A percentile compares a stretch with the other conserved stretches of the same genome.
These are phyloP conservation scores for Lipomyces kockii DNA, from an alignment of 805 yeast genomes.

Conservation along the genomic window DNA sequence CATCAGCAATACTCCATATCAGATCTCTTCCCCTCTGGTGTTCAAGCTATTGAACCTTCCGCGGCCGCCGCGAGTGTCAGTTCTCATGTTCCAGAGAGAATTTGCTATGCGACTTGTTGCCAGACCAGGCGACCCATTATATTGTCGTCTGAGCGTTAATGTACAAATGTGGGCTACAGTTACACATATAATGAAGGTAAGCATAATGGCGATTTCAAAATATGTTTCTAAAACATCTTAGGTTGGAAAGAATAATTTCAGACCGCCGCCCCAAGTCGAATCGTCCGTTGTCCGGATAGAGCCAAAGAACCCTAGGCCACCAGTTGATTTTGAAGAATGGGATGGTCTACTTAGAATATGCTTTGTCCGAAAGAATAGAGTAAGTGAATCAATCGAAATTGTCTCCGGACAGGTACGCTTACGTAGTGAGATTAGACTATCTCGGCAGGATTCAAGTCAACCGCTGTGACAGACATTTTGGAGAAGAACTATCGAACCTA, in stretches of 20 bases:
- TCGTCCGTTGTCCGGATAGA: conserved; percentile 94
- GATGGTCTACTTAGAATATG: conserved; percentile 91
- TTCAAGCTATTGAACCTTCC: conserved; percentile 90
- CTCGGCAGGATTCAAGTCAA: conserved; percentile 87
- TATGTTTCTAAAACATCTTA: background rate
- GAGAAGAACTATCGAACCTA: conserved; percentile 87
- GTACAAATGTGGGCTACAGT: conserved; percentile 99
- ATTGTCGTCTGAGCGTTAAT: conserved; percentile 92
- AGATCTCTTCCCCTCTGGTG: conserved; percentile 94
- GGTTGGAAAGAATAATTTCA: conserved; percentile 92
- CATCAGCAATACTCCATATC: conserved; percentile 96
- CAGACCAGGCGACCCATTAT: conserved; percentile 92
- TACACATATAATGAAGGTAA: conserved; percentile 87
- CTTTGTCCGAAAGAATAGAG: conserved; percentile 87
- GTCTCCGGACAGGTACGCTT: background rate
- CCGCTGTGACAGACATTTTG: conserved; percentile 75
- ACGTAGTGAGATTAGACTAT: conserved; percentile 54
- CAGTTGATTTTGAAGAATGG: conserved; percentile 93
- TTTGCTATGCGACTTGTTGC: conserved; percentile 93
- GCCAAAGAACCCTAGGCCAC: conserved; percentile 91
- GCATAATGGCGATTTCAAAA: background rate
- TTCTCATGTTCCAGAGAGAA: conserved; percentile 97
- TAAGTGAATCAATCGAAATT: conserved; percentile 12
- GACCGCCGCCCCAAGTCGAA: conserved; percentile 99
- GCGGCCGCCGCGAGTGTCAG: conserved; percentile 90